These are phyloP conservation scores for Rubia tinctorum DNA, from an alignment of 305 asterid species.

Conservation along the genomic window DNA sequence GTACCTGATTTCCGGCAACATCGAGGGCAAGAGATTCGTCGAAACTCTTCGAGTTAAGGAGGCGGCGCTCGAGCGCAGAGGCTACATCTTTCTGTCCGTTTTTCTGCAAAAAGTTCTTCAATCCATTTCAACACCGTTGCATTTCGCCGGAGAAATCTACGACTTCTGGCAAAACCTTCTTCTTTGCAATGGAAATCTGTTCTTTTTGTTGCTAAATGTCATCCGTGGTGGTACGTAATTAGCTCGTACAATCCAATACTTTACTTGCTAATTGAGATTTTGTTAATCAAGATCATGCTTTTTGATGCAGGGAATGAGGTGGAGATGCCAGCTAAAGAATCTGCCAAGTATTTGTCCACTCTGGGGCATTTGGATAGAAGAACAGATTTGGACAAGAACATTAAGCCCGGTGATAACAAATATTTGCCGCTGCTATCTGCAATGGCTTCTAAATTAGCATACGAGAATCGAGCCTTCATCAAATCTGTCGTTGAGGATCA, in stretches of 20 bases:
- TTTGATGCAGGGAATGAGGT: conserved; percentile 15
- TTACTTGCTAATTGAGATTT: too few species aligned
- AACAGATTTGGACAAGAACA: conserved; percentile 24
- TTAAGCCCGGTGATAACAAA: conserved; percentile 30
- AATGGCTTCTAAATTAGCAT: conserved; percentile 66
- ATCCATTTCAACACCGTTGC: conserved; percentile 18
- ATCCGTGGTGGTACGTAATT: conserved; percentile 31
- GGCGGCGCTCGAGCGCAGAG: conserved; percentile 20
- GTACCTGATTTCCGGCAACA: conserved; percentile 27
- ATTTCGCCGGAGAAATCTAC: conserved; percentile 24
- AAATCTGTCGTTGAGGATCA: conserved; percentile 33
- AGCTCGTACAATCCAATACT: too few species aligned
- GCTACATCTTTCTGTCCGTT: conserved; percentile 27
- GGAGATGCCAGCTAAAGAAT: conserved; percentile 18
- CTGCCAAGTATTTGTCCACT: conserved; percentile 9
- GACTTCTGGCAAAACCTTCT: conserved; percentile 46
- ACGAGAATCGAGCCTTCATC: conserved; percentile 46
- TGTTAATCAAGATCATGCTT: neutral
- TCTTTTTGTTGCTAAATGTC: conserved; percentile 10
- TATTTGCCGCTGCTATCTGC: conserved; percentile 39
- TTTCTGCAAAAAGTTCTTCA: conserved; percentile 32
- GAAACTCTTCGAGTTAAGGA: conserved; percentile 17
- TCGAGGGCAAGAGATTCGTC: conserved; percentile 28
- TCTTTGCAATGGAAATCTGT: conserved; percentile 21
- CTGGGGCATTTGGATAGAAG: conserved; percentile 23